Conservation (phyloP, 495 filamentous ascomycete species). For the Aspergillus baeticus region DNA sequence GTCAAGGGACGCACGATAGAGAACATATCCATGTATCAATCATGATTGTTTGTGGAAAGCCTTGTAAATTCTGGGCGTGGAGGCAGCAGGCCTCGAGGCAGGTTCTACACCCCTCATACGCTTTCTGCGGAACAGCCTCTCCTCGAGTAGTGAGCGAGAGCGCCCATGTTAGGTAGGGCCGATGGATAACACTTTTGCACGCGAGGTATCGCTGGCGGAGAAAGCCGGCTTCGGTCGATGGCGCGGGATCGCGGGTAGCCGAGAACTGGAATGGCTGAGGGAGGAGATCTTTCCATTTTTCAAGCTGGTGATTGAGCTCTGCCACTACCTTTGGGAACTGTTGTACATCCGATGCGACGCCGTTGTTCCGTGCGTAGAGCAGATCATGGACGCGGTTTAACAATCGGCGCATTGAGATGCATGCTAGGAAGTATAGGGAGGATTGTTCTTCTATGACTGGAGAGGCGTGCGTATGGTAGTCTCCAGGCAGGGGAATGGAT, state of each 20-base stretch:
- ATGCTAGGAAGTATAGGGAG: slow-evolving; percentile 14
- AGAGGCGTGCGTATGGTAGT: slow-evolving; percentile 18
- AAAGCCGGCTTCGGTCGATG: slow-evolving; percentile 36
- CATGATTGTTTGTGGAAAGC: slow-evolving; percentile 40
- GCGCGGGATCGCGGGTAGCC: slow-evolving; percentile 19
- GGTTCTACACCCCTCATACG: slow-evolving; percentile 32
- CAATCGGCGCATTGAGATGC: slow-evolving; percentile 13
- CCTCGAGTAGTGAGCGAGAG: slow-evolving; percentile 27
- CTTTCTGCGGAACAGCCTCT: slow-evolving; percentile 18
- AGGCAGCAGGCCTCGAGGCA: slow-evolving; percentile 41
- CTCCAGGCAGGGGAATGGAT: slow-evolving; percentile 36
- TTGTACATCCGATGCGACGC: slow-evolving; percentile 27
- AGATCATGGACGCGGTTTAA: slow-evolving; percentile 14
- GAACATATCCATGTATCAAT: slow-evolving; percentile 52
- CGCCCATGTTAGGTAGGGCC: slow-evolving; percentile 45
- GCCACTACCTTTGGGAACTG: slow-evolving; percentile 39
- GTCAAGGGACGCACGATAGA: slow-evolving; percentile 34
- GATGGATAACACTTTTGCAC: slow-evolving; percentile 47
- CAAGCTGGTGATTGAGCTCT: slow-evolving; percentile 43
- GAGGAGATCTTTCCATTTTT: slow-evolving; percentile 42
- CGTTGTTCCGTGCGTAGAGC: slow-evolving; percentile 11
- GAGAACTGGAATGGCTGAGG: slow-evolving; percentile 38
- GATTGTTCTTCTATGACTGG: slow-evolving; percentile 5
- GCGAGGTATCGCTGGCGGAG: slow-evolving; percentile 45
- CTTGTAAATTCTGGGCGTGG: slow-evolving; percentile 39